Percentiles rank a stretch among this genome's conserved stretches.
Conservation (phyloP, 139 green algal genomes). For the Chlorella sp. region DNA sequence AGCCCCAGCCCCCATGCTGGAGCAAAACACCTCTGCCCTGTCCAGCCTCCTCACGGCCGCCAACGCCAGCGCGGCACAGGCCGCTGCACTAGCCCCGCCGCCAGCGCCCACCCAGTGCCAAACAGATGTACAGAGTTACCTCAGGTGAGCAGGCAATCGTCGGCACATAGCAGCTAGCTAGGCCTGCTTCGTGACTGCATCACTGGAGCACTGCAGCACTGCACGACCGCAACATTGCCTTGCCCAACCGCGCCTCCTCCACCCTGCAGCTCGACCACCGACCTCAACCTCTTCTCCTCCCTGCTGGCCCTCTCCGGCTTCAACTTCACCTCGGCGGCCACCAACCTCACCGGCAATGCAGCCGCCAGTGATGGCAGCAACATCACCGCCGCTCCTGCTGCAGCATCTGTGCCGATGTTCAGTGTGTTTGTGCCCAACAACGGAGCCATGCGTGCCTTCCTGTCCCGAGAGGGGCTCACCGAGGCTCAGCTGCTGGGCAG, state of each 20-base stretch:
- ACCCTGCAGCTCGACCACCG: neutral
- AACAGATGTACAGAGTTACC: neutral
- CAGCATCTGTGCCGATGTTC: neutral
- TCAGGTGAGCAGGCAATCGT: neutral
- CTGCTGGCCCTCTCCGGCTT: neutral
- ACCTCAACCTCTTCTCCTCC: slow-evolving; percentile 15
- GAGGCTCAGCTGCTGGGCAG: neutral
- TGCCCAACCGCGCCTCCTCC: neutral
- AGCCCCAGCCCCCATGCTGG: neutral
- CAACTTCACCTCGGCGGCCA: neutral
- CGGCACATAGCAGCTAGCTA: no score
- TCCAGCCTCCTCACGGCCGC: neutral
- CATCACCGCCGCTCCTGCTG: neutral
- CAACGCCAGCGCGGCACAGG: neutral
- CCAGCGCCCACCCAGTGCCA: neutral
- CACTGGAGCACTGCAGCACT: no score
- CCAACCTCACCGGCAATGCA: neutral
- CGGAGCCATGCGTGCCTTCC: slow-evolving; percentile 4
- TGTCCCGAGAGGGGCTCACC: neutral
- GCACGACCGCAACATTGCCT: no score
- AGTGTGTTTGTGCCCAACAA: neutral
- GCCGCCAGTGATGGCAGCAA: neutral
- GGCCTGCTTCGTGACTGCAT: no score
- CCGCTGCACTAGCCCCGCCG: neutral
- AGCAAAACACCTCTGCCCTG: no score